These are phyloP conservation scores for Debaryomyces subglobosus DNA, from an alignment of 1,139 yeast species.

Conservation along the genomic window DNA sequence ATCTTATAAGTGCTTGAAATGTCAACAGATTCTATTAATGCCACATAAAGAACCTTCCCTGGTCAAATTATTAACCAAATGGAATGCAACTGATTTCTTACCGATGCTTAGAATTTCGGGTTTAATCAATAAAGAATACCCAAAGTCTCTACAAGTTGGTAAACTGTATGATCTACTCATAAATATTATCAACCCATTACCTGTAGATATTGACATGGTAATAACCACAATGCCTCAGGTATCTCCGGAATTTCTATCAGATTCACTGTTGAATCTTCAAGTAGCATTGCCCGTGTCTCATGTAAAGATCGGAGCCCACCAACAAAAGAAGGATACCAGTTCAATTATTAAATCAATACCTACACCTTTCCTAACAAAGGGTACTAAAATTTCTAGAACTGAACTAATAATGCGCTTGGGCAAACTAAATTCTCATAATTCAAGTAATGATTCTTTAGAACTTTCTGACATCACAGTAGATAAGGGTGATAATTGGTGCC, in stretches of 20 bases:
- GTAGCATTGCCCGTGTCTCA: constrained; percentile 31
- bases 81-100: constrained; percentile 38
- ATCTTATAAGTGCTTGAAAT: constrained; percentile 30
- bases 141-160: constrained; percentile 14
- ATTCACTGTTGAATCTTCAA: constrained; percentile 13
- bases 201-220: constrained; percentile 15
- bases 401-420: constrained; percentile 37
- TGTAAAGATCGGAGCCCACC: constrained; percentile 20
- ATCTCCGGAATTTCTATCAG: constrained; percentile 11
- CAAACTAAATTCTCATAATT: constrained; percentile 12
- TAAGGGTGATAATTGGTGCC: constrained; percentile 38
- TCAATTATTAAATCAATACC: constrained; percentile 32
- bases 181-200: constrained; percentile 35
- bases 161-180: constrained; percentile 24
- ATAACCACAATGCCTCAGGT: constrained; percentile 20
- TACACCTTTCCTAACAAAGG: constrained; percentile 33
- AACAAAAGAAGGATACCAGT: constrained; percentile 12
- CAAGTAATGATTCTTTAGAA: constrained; percentile 10
- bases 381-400: constrained; percentile 33
- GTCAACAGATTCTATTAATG: constrained; percentile 28
- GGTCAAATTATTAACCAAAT: constrained; percentile 33
- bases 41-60: constrained; percentile 35
- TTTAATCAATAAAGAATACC: constrained; percentile 13
- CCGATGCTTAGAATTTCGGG: constrained; percentile 27
- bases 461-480: constrained; percentile 25